Conservation (phyloP, 768 basidiomycete genomes). For the Polyporus arcularius region DNA sequence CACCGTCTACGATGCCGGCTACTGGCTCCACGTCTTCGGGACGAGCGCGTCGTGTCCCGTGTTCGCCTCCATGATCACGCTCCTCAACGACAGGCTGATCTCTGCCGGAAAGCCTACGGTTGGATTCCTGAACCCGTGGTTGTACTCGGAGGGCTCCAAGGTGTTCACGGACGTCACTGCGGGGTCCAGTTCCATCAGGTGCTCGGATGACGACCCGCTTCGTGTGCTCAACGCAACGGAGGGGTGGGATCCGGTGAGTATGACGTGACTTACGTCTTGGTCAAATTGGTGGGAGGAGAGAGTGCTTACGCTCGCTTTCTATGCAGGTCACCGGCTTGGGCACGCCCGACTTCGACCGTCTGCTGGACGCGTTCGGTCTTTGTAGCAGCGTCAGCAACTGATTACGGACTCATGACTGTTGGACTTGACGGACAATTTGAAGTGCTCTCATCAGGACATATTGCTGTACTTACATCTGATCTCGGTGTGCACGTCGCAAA, state of each 20-base stretch:
- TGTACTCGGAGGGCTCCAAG: slow-evolving; percentile 26
- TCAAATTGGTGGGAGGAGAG: too few relatives aligned
- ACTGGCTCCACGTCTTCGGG: slow-evolving; percentile 25
- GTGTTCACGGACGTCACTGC: slow-evolving; percentile 35
- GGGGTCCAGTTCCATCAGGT: slow-evolving; percentile 31
- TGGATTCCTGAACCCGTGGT: slow-evolving; percentile 38
- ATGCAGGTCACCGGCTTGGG: too few relatives aligned
- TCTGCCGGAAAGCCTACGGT: slow-evolving; percentile 28
- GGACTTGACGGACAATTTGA: too few relatives aligned
- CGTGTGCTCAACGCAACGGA: slow-evolving; percentile 24
- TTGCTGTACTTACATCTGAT: too few relatives aligned
- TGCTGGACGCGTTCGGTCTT: too few relatives aligned
- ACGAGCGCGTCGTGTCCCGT: slow-evolving; percentile 34
- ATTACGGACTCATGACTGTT: too few relatives aligned
- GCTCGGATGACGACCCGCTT: slow-evolving; percentile 23
- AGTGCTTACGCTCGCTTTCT: too few relatives aligned
- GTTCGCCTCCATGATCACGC: slow-evolving; percentile 32
- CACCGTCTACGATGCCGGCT: slow-evolving; percentile 22
- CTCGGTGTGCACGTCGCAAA: too few relatives aligned
- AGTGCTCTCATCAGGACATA: too few relatives aligned
- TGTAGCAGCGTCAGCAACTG: too few relatives aligned
- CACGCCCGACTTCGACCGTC: too few relatives aligned
- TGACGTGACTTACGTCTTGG: too few relatives aligned
- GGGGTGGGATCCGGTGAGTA: slow-evolving; percentile 33
- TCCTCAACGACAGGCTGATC: slow-evolving; percentile 35